Percentiles rank a stretch among this genome's conserved stretches.
These are phyloP conservation scores for Cryptosporidium sp. DNA, from an alignment of 169 alveolate species.

Conservation along the genomic window DNA sequence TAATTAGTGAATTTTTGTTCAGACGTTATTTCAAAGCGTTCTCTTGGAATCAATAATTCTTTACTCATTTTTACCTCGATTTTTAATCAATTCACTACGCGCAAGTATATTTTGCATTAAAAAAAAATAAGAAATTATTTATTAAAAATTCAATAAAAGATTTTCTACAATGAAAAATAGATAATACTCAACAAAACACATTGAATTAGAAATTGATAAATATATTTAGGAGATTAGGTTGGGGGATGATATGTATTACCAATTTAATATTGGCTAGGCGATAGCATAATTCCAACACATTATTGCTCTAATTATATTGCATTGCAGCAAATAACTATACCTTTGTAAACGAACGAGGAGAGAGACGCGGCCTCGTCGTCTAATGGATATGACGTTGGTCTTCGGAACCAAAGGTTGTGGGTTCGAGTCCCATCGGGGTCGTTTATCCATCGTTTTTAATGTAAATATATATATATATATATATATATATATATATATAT, in stretches of 20 bases:
- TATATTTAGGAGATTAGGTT: background rate
- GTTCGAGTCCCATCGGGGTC: conserved; percentile 92
- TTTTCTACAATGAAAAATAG: too few relatives aligned
- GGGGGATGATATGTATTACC: background rate
- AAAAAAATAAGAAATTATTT: background rate
- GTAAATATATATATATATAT: too few relatives aligned
- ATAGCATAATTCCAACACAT: background rate
- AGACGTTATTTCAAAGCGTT: background rate
- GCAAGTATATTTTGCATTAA: background rate
- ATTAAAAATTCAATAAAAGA: too few relatives aligned
- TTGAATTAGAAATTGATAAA: background rate
- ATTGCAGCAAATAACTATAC: background rate
- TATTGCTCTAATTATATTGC: background rate
- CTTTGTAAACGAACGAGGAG: background rate
- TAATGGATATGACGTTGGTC: conserved; percentile 98
- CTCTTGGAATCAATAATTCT: conserved; percentile 58
- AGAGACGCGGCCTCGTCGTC: conserved; percentile 94
- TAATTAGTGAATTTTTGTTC: conserved; percentile 3
- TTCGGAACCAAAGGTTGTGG: conserved; percentile 98
- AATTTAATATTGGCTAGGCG: background rate
- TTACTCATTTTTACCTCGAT: background rate
- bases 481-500: background rate
- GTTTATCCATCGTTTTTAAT: background rate
- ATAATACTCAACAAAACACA: background rate
- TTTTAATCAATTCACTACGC: background rate